Percentiles rank a stretch among this genome's conserved stretches.
phyloP scores from a whole-genome alignment of 768 basidiomycete species.

The Boletus rubroflammeus region DNA sequence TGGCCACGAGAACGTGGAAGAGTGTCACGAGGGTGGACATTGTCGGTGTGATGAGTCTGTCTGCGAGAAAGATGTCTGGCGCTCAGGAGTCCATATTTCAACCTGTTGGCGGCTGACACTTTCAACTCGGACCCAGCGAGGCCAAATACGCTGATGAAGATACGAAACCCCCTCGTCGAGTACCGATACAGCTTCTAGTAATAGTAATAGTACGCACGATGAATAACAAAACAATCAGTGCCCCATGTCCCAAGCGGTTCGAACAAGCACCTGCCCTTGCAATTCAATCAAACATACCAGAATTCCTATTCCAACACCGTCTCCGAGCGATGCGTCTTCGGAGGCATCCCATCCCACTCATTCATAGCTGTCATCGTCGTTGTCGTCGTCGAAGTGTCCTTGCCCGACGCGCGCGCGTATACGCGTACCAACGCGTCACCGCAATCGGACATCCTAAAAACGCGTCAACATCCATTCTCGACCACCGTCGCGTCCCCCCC shows the following conservation, averaged over 20 bases:
- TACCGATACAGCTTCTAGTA: constrained; percentile 3
- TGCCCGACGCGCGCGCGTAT: background rate
- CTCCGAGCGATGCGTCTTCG: background rate
- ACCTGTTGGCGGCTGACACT: background rate
- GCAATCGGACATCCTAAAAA: background rate
- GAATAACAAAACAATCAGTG: background rate
- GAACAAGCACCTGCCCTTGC: background rate
- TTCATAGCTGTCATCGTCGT: background rate
- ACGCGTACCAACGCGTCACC: background rate
- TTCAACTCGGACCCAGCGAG: background rate
- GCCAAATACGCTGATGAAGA: background rate
- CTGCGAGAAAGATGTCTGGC: background rate
- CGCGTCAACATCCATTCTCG: no score
- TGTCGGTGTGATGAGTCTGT: background rate
- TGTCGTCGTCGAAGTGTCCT: background rate
- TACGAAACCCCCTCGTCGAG: background rate
- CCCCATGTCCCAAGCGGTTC: no score
- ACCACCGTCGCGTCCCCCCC: no score
- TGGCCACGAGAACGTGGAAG: constrained; percentile 4
- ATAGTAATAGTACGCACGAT: background rate
- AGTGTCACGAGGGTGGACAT: constrained; percentile 4
- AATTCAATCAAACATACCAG: no score
- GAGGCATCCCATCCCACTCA: background rate
- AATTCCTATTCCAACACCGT: background rate
- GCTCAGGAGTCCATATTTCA: background rate